Conservation (phyloP, 2,329 filamentous ascomycete genomes). For the Neonectria faginata region DNA sequence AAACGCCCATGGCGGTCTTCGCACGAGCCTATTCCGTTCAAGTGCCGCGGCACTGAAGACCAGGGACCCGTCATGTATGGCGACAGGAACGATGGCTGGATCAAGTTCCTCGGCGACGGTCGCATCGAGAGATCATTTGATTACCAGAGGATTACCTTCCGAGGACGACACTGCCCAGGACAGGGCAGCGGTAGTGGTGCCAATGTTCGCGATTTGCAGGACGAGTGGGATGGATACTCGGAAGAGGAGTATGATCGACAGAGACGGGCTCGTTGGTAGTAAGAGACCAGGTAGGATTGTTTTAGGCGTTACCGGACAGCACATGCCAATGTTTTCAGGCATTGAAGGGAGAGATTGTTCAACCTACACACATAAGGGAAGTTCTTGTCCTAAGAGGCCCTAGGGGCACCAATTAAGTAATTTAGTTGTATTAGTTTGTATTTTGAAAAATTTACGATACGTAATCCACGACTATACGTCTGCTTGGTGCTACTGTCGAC, state of each 20-base stretch:
- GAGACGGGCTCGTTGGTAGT: constrained; percentile 37
- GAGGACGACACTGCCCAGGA: constrained; percentile 36
- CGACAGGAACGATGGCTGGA: constrained; percentile 45
- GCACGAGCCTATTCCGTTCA: constrained; percentile 41
- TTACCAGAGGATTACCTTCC: constrained; percentile 46
- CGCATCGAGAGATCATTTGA: constrained; percentile 49
- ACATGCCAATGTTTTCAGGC: neutral
- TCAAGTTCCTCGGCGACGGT: constrained; percentile 55
- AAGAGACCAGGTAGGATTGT: neutral
- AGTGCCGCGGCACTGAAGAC: constrained; percentile 53
- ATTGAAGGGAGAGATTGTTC: neutral
- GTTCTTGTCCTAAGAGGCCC: neutral
- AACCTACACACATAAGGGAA: neutral
- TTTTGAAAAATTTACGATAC: neutral
- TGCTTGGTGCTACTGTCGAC: neutral
- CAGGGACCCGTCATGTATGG: constrained; percentile 46
- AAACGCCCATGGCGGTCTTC: constrained; percentile 51
- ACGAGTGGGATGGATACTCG: constrained; percentile 48
- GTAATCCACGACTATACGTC: neutral
- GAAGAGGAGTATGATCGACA: constrained; percentile 46
- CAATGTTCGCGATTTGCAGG: constrained; percentile 41
- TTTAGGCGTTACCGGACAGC: neutral
- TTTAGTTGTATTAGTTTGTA: neutral
- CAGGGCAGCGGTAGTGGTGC: constrained; percentile 49
- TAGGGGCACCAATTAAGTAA: neutral